phyloP scores from a whole-genome alignment of 2,329 filamentous ascomycete species.

The Ophiocordyceps australis region DNA sequence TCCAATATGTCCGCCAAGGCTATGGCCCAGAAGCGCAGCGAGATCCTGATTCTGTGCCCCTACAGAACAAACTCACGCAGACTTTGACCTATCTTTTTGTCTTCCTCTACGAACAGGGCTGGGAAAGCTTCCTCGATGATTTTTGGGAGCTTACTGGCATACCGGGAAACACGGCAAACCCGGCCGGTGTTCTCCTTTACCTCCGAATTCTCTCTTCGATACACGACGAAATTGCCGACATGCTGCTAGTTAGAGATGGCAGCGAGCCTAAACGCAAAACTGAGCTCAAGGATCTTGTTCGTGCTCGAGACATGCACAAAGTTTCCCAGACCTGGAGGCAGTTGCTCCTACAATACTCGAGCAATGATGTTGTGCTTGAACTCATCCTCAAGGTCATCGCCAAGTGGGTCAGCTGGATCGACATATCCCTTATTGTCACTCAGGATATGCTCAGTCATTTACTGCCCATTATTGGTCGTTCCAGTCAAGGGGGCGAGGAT shows the following conservation, averaged over 20 bases:
- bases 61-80: conserved; percentile 96
- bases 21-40: conserved; percentile 46
- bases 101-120: conserved; percentile 66
- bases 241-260: conserved; percentile 61
- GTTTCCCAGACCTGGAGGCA: conserved; percentile 85
- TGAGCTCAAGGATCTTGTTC: conserved; percentile 78
- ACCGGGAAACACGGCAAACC: conserved; percentile 48
- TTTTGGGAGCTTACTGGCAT: conserved; percentile 58
- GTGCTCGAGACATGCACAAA: conserved; percentile 73
- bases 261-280: conserved; percentile 73
- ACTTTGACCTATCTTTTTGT: conserved; percentile 90
- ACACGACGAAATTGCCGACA: conserved; percentile 94
- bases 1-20: conserved; percentile 61
- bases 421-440: conserved; percentile 86
- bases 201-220: conserved; percentile 76
- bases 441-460: conserved; percentile 71
- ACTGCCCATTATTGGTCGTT: conserved; percentile 71
- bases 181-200: conserved; percentile 66
- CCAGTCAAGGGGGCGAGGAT: conserved; percentile 47
- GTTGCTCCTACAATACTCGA: conserved; percentile 61
- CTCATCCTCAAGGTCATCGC: conserved; percentile 83
- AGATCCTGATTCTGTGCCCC: conserved; percentile 49
- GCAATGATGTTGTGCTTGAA: conserved; percentile 59
- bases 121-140: conserved; percentile 84
- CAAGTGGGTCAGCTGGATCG: conserved; percentile 98